Base-by-base conservation (phyloP, 352 stramenopile species). In the Phytophthora palmivora region DNA sequence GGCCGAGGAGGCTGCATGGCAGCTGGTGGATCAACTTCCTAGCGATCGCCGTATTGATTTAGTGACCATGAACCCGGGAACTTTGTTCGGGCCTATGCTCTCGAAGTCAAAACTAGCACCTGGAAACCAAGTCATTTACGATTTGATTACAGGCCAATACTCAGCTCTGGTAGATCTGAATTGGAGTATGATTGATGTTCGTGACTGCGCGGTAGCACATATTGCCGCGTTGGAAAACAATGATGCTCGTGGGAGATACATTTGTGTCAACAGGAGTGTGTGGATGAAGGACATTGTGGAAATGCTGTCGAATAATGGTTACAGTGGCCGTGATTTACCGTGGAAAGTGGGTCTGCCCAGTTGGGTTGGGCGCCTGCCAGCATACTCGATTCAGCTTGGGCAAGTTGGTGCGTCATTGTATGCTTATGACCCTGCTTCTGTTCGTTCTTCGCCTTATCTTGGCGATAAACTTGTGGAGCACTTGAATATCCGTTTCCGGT, bases 201-300 rank as follows among this genome's bases (percentile, higher is more conserved):
- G 88, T 2, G 88, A 96, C 59, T 95, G 86, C 44, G 88, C 88
- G 5, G 51, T 74, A n/a, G 84, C 86, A 1, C 88, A 96, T 58
- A 87, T 95, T 59, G 79, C 81, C 12, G 84, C 87, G 2, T 58
- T 96, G 21, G 88, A 96, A 58, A 92, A 95, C 53, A 88, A 88
- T 28, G 86, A 95, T 39, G 88, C 88, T 18, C 79, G 82, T 47
- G 84, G 85, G 6, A 83, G 88, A 28, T 96, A 96, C 67, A 94
- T 95, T 46, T 95, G 84, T 37, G 88, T 96, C 12, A 94, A 94
- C 56, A 79, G 74, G 39, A 93, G 60, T 1, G 74, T 96, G 3
- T 96, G 84, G 86, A 91, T 96, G 83, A 94, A 93, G 52, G 88
- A 96, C 18, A 83, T 96, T 42, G 88, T 96, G 4, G 86, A 96